Base-by-base conservation (phyloP, 257 asterid species). In the Verbena officinalis region DNA sequence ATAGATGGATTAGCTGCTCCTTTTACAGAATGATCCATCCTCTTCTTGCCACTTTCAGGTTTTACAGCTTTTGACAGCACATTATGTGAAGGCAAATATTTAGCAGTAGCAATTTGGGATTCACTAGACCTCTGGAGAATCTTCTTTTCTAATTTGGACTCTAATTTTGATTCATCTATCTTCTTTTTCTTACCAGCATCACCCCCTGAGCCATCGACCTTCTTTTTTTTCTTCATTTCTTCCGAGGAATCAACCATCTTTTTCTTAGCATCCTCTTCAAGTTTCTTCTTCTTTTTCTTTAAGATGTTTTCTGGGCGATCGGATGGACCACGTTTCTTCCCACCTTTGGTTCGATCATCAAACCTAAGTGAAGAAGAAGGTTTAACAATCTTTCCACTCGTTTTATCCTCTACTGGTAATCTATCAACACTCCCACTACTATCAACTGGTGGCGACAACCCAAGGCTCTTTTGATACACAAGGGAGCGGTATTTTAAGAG, bases 391-490 rank as follows among this genome's bases (percentile, higher is more conserved):
- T 73, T 75, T 24, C 78, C 89, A 63, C 65, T 64, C 55, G 68
- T 49, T 68, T 56, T 75, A 36, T 78, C n/a, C n/a, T n/a, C 85
- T 36, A 39, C 44, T 46, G 72, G 67, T 56, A 24, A 65, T 58
- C 33, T 80, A 20, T 70, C 57, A 45, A 83, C 96, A 55, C 62
- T 55, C n/a, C n/a, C n/a, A n/a, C n/a, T n/a, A 7, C 31, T 76
- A 27, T 84, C 96, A 62, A 62, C 42, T 15, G 85, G 56, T 23
- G 81, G 79, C 22, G 53, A 48, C 31, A 57, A 62, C 45, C 71
- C 64, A 79, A 87, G 78, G 80, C 99, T 86, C 73, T 90, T 94
- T 81, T 83, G 95, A 62, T 76, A 94, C 36, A 94, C 96, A 65
- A 83, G 87, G 13, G 91, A 76, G 24, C 99, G 89, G 51, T 76